Evolutionary conservation across 495 filamentous ascomycete genomes (phyloP), one percentile per base, ranked within the genome.

Genomic region (Talaromyces stipitatus): DNA sequence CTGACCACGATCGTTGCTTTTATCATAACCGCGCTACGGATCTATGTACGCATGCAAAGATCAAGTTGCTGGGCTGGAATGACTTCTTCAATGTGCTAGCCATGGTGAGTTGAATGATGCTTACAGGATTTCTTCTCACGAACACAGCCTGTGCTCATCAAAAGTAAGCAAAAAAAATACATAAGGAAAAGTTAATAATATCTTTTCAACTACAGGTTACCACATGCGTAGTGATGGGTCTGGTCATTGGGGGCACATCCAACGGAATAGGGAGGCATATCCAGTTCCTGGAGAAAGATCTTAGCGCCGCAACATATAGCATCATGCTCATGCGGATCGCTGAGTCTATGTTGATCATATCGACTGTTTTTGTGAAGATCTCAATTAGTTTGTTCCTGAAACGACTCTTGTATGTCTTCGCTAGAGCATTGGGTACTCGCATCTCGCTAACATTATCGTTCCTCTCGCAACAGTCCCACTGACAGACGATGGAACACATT

Each of bases 71-170:
- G 47, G 55, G 3, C 48, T 61, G 24, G 59, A 55, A 54, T 53
- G 59, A 54, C 47, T 56, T 54, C 26, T 61, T 24, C 41, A 54
- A 55, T 43, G 53, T 55, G 16, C 53, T 55, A 20, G 53, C 53
- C 53, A 55, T 43, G 28, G 53, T 55, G 33, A 55, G 53, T 48
- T 27, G 18, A 27, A 24, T 24, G 11, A 27, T 27, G 10, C 46
- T 48, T 24, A 4, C 14, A 16, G 14, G 3, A 10, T 41, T 41
- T 20, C 16, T 18, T 41, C 36, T 8, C 0, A 36, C n/a, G n/a
- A n/a, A n/a, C n/a, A n/a, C n/a, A n/a, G n/a, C n/a, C n/a, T n/a
- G n/a, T n/a, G n/a, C n/a, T n/a, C n/a, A n/a, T n/a, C n/a, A 36
- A 36, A 3, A n/a, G 14, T n/a, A n/a, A 16, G 12, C 18, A 26